phyloP scores from a whole-genome alignment of 2,329 filamentous ascomycete genomes.

The Plenodomus lindquistii region DNA sequence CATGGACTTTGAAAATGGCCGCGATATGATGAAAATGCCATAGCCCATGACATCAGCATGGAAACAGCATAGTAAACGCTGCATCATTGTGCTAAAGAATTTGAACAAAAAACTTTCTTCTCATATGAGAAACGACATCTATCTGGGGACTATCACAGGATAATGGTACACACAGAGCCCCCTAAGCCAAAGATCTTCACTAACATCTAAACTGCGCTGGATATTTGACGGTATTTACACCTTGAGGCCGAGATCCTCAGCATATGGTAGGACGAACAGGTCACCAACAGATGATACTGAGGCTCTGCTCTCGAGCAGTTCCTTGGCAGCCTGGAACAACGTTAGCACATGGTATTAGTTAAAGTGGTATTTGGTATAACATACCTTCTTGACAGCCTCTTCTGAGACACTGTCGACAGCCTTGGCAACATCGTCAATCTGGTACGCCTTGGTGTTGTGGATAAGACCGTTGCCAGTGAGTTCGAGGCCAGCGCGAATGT shows the following conservation, averaged over 20 bases:
- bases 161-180: slow-evolving; percentile 49
- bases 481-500: slow-evolving; percentile 75
- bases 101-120: slow-evolving; percentile 38
- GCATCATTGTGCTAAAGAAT: too few species aligned
- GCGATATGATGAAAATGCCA: too few species aligned
- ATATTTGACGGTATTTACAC: slow-evolving; percentile 67
- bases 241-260: slow-evolving; percentile 89
- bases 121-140: slow-evolving; percentile 42
- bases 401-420: slow-evolving; percentile 78
- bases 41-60: too few species aligned
- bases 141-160: slow-evolving; percentile 47
- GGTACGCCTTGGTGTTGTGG: slow-evolving; percentile 78
- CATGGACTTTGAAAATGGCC: too few species aligned
- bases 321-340: slow-evolving; percentile 74
- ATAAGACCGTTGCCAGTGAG: slow-evolving; percentile 83
- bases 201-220: slow-evolving; percentile 30
- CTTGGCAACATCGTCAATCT: slow-evolving; percentile 79
- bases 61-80: too few species aligned
- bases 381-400: slow-evolving; percentile 71
- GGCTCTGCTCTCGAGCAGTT: slow-evolving; percentile 84
- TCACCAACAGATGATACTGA: slow-evolving; percentile 90
- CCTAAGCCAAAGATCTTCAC: slow-evolving; percentile 35
- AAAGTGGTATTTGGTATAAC: slow-evolving; percentile 62
- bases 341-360: slow-evolving; percentile 21
- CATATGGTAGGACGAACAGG: slow-evolving; percentile 86